Conservation (phyloP, 768 basidiomycete genomes). For the Dendrothele bispora region DNA sequence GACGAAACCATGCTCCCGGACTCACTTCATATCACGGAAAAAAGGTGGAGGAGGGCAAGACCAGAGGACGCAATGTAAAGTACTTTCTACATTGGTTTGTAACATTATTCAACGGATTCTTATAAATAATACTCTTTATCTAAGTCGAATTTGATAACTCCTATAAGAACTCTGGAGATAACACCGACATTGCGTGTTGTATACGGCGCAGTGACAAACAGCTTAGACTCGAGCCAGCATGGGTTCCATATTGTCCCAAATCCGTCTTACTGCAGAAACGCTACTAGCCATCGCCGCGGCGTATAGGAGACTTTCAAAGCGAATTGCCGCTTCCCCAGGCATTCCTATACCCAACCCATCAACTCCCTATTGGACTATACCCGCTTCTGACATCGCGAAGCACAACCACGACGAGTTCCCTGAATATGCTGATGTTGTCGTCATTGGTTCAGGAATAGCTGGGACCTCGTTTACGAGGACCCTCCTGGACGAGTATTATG, state of each 20-base stretch:
- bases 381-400: constrained; percentile 44
- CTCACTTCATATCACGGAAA: constrained; percentile 44
- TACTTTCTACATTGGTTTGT: too few species aligned
- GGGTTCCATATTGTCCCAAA: too few species aligned
- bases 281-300: too few species aligned
- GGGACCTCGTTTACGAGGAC: constrained; percentile 61
- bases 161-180: too few species aligned
- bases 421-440: constrained; percentile 59
- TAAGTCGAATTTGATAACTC: too few species aligned
- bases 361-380: constrained; percentile 63
- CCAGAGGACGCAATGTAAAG: too few species aligned
- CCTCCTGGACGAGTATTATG: constrained; percentile 38
- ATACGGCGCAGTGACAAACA: too few species aligned
- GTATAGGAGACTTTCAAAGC: constrained; percentile 27
- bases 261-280: too few species aligned
- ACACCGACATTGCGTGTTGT: too few species aligned
- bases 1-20: constrained; percentile 46
- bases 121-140: too few species aligned
- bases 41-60: constrained; percentile 27
- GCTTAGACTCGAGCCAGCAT: too few species aligned
- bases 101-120: too few species aligned
- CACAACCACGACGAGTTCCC: constrained; percentile 33
- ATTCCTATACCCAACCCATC: constrained; percentile 58
- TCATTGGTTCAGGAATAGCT: constrained; percentile 77
- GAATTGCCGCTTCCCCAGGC: constrained; percentile 43